Base-by-base conservation (phyloP, 2,329 filamentous ascomycete species). In the Anthostomella pinea region DNA sequence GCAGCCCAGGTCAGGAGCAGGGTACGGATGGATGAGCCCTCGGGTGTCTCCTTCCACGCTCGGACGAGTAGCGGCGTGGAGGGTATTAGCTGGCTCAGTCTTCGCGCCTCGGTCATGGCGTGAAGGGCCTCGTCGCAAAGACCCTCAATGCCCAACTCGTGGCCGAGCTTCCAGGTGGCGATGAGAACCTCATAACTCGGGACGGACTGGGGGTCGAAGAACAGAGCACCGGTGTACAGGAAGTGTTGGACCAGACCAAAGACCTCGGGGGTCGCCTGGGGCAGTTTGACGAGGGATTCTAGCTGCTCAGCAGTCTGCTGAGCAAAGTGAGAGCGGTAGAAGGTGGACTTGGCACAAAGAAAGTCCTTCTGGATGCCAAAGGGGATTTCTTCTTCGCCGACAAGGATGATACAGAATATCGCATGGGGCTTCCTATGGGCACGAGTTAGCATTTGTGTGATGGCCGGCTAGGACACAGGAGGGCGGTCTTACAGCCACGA, bases 1-100 rank as follows among this genome's bases (percentile, higher is more conserved):
- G 76, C 77, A 2, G 77, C 74, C 79, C 79, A 83, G 8, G 67
- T 70, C 3, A 81, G 62, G 10, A 83, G 67, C 23, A 82, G 69
- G 41, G 68, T 67, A 24, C 78, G 69, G 31, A 83, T 74, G 1
- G 74, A 69, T 3, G 77, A 81, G 7, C 76, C 77, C 45, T 77
- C 74, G 0, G 76, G 75, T 0, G 77, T 80, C 33, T 81, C 75
- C 31, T 73, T 69, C 77, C 78, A 82, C 6, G 79, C 77, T 48
- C 76, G 70, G 1, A 81, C 72, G 5, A 82, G 69, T 2, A 81
- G 64, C 2, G 73, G 72, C 0, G 76, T 75, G 3, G 75, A 70
- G 1, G 79, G 79, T 27, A 82, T 81, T 13, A 65, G 62, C 33
- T 69, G 63, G 0, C 76, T 80, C 18, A 68, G 48, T 9, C 68